Conservation (phyloP, 306 rosid genomes). For the Cucurbita moschata region DNA sequence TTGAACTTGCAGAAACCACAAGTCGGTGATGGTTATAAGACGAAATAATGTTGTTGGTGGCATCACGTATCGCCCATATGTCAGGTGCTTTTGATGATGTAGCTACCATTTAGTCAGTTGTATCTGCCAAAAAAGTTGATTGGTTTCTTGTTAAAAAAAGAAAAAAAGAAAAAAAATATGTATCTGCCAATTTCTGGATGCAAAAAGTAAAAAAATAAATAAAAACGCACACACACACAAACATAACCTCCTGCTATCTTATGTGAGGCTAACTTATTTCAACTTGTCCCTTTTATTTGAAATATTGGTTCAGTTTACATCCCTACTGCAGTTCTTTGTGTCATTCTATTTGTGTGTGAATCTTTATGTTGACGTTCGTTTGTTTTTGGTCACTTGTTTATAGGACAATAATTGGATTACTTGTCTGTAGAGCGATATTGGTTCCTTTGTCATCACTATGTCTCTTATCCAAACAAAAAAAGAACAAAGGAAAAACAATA, state of each 20-base stretch:
- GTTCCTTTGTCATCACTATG: background rate
- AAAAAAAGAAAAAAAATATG: background rate
- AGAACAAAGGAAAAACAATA: background rate
- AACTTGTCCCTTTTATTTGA: background rate
- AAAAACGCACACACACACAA: background rate
- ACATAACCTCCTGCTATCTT: background rate
- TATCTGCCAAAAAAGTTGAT: background rate
- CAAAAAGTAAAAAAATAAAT: background rate
- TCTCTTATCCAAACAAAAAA: background rate
- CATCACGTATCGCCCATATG: constrained; percentile 93
- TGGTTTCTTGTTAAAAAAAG: background rate
- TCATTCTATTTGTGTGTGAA: background rate
- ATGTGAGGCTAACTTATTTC: background rate
- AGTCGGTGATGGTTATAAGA: constrained; percentile 90
- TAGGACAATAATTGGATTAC: background rate
- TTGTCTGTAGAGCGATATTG: background rate
- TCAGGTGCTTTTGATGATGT: constrained; percentile 24
- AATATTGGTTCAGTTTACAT: background rate
- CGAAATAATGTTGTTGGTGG: constrained; percentile 86
- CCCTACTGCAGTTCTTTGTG: background rate
- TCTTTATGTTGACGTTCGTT: background rate
- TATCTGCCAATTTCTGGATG: background rate
- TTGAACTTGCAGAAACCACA: constrained; percentile 61
- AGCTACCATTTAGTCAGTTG: background rate
- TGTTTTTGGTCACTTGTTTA: background rate